phyloP scores from a whole-genome alignment of 495 filamentous ascomycete species.

The Lophiotrema nucula region DNA sequence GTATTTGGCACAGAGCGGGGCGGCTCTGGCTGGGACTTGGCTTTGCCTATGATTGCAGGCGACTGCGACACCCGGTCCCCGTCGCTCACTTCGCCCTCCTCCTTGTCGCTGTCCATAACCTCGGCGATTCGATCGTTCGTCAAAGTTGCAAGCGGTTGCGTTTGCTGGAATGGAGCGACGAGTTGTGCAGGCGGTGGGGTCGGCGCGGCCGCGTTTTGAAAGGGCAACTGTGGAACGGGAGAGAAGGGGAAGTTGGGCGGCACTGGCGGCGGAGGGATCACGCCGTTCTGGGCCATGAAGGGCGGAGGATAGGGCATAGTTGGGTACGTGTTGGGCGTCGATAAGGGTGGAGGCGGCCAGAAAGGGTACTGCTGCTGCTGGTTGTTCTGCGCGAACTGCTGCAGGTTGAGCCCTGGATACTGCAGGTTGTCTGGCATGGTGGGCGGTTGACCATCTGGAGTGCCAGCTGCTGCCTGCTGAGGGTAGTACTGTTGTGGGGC shows the following conservation, averaged over 20 bases:
- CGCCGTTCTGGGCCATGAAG: background rate
- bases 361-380: background rate
- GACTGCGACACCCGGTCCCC: constrained; percentile 51
- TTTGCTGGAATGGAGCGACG: constrained; percentile 10
- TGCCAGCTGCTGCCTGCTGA: background rate
- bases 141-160: too few relatives aligned
- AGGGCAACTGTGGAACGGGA: background rate
- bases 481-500: background rate
- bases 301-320: constrained; percentile 2
- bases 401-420: background rate
- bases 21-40: background rate
- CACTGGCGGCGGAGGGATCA: constrained; percentile 6
- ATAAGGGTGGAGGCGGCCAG: background rate
- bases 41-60: constrained; percentile 6
- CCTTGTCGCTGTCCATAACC: constrained; percentile 41
- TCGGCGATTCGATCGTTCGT: too few relatives aligned
- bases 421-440: constrained; percentile 11
- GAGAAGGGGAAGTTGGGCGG: background rate
- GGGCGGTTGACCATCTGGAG: constrained; percentile 3
- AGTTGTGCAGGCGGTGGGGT: background rate
- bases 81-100: constrained; percentile 77
- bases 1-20: constrained; percentile 25
- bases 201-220: background rate
- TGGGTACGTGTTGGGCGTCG: background rate
- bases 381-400: constrained; percentile 1